A percentile compares a stretch with the other conserved stretches of the same genome.
Conservation (phyloP, 371 early-diverging fungal species). For the Mucor indicus region DNA sequence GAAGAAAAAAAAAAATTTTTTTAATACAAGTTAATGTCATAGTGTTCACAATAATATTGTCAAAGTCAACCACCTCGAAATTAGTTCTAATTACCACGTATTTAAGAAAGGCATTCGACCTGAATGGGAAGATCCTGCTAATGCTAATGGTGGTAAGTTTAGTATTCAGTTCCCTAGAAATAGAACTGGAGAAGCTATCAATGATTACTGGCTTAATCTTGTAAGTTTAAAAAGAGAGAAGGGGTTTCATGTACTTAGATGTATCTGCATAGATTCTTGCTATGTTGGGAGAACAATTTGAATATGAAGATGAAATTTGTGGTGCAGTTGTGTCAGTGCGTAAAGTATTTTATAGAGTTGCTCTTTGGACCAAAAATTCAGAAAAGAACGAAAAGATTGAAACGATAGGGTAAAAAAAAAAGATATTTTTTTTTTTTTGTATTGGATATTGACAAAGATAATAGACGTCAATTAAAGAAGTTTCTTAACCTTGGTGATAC, state of each 20-base stretch:
- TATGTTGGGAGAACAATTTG: conserved; percentile 86
- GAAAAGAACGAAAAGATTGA: conserved; percentile 56
- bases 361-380: conserved; percentile 85
- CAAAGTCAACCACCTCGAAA: conserved; percentile 68
- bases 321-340: conserved; percentile 91
- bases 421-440: not conserved
- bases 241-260: not conserved
- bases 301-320: conserved; percentile 80
- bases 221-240: conserved; percentile 36
- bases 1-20: not conserved
- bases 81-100: conserved; percentile 88
- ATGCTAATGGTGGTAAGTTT: conserved; percentile 96
- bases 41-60: conserved; percentile 80
- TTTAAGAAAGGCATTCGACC: conserved; percentile 96
- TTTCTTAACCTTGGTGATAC: conserved; percentile 27
- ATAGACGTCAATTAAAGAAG: conserved; percentile 53
- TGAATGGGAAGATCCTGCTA: conserved; percentile 97
- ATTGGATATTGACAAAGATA: too few relatives aligned
- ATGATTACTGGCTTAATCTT: conserved; percentile 81
- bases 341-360: conserved; percentile 76
- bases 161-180: conserved; percentile 73
- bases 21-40: not conserved
- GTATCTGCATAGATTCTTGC: conserved; percentile 66
- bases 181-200: conserved; percentile 66
- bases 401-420: conserved; percentile 59